Evolutionary conservation across 345 rosid genomes (phyloP), one percentile per base, ranked within the genome.

Genomic region (Eucalyptus cloeziana): DNA sequence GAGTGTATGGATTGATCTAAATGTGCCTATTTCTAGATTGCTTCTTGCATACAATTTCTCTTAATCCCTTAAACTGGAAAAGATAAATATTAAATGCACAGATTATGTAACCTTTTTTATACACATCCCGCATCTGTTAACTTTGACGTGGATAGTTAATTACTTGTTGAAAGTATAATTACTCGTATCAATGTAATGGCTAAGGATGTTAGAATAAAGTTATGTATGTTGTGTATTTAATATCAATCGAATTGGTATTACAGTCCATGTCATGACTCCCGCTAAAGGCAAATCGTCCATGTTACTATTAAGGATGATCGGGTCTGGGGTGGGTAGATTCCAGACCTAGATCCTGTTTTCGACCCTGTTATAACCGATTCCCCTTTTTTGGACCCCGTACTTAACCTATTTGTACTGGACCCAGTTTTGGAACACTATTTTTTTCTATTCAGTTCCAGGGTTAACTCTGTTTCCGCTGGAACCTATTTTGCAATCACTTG

Each of bases 391-490:
- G 0, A 52, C 2, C 10, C 1, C 10, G 10, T 7, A 52, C 25
- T 21, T 1, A 0, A 21, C 10, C 58, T 8, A 21, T 19, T 52
- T 52, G 5, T 19, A 52, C 10, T 52, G 0, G 25, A 52, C 58
- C 10, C 2, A 52, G 25, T 52, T 52, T 52, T 52, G 8, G 24
- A 52, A 52, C 58, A 52, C 25, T 0, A 2, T 51, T 51, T 50
- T 51, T 19, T 19, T 52, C 7, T 19, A 40, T 40, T 2, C 0
- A 3, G 1, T 52, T 52, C 9, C 1, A 52, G 7, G 2, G 4
- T 52, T 4, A 52, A 52, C 0, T 2, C 1, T 1, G 0, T 19
- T 52, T 19, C 4, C 9, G 3, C 0, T 52, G 0, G 4, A 19
- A 52, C 4, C 4, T 7, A 52, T 52, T 52, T 52, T 52, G 24